Percentiles rank a stretch among this genome's conserved stretches.
phyloP scores from a whole-genome alignment of 352 stramenopile genomes.

The Blastocystis sp. region DNA sequence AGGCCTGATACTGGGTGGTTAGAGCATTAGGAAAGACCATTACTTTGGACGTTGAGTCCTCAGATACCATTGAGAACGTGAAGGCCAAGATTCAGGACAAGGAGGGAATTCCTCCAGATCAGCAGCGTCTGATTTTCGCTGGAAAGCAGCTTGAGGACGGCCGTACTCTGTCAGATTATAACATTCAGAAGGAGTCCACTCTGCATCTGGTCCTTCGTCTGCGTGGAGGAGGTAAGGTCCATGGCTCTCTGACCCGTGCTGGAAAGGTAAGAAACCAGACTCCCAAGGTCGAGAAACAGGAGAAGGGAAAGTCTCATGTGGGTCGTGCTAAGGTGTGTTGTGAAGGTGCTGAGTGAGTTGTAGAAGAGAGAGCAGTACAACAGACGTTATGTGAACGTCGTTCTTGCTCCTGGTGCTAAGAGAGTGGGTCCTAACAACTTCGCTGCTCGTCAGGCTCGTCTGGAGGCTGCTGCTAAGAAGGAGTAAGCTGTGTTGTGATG shows the following conservation, averaged over 20 bases:
- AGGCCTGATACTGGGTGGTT: not conserved
- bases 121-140: conserved; percentile 99
- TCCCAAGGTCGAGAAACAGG: conserved; percentile 96
- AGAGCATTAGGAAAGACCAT: conserved; percentile 79
- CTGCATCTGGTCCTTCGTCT: conserved; percentile 94
- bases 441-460: conserved; percentile 75
- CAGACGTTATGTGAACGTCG: conserved; percentile 98
- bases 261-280: conserved; percentile 99
- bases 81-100: conserved; percentile 99
- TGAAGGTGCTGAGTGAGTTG: not conserved
- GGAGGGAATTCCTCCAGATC: conserved; percentile 98
- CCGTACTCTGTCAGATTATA: conserved; percentile 87
- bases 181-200: conserved; percentile 91
- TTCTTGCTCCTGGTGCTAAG: conserved; percentile 92
- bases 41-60: conserved; percentile 93
- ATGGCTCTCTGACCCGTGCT: conserved; percentile 98
- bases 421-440: conserved; percentile 95
- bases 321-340: conserved; percentile 82
- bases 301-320: conserved; percentile 89
- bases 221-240: conserved; percentile 88
- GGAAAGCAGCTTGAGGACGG: conserved; percentile 99
- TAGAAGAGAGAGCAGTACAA: conserved; percentile 99
- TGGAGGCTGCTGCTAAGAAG: conserved; percentile 77
- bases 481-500: conserved; percentile 76
- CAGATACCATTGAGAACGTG: conserved; percentile 98